Conservation (phyloP, 176 grass and related monocot genomes). For the Zoysia pacifica region DNA sequence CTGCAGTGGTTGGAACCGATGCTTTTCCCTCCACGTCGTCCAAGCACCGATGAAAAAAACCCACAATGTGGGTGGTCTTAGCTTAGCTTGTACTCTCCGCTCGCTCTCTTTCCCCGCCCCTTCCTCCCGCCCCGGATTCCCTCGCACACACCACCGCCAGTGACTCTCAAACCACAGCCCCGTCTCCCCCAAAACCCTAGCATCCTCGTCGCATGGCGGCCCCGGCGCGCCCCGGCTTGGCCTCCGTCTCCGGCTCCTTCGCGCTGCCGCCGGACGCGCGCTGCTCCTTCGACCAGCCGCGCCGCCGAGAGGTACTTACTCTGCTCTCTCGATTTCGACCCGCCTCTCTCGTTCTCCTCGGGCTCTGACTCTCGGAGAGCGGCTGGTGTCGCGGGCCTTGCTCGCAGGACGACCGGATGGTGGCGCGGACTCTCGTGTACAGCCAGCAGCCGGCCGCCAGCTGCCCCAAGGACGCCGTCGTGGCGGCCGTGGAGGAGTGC, state of each 20-base stretch:
- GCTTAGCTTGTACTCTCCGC: slow-evolving; percentile 22
- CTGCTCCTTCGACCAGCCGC: slow-evolving; percentile 52
- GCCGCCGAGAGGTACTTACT: slow-evolving; percentile 47
- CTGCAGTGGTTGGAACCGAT: not conserved
- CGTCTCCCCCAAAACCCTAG: slow-evolving; percentile 41
- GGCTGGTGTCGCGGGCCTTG: slow-evolving; percentile 42
- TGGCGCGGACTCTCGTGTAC: slow-evolving; percentile 62
- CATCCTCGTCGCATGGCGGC: slow-evolving; percentile 37
- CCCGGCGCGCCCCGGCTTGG: slow-evolving; percentile 50
- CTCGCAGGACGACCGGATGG: slow-evolving; percentile 56
- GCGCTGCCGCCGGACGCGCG: slow-evolving; percentile 52
- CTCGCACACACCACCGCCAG: not conserved
- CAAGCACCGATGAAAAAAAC: too few relatives aligned
- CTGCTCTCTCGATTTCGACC: not conserved
- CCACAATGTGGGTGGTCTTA: too few relatives aligned
- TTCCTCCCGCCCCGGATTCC: slow-evolving; percentile 34
- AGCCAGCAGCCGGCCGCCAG: slow-evolving; percentile 22
- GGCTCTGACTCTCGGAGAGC: too few relatives aligned
- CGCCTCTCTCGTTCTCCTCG: not conserved
- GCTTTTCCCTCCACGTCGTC: not conserved
- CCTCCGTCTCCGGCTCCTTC: slow-evolving; percentile 52
- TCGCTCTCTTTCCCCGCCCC: slow-evolving; percentile 16
- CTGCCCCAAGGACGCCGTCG: slow-evolving; percentile 64
- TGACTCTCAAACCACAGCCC: not conserved
- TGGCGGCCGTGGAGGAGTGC: slow-evolving; percentile 82